Percentiles rank a stretch among this genome's conserved stretches.
These are phyloP conservation scores for Pholiota adiposa DNA, from an alignment of 1,284 basidiomycete species.

Conservation along the genomic window DNA sequence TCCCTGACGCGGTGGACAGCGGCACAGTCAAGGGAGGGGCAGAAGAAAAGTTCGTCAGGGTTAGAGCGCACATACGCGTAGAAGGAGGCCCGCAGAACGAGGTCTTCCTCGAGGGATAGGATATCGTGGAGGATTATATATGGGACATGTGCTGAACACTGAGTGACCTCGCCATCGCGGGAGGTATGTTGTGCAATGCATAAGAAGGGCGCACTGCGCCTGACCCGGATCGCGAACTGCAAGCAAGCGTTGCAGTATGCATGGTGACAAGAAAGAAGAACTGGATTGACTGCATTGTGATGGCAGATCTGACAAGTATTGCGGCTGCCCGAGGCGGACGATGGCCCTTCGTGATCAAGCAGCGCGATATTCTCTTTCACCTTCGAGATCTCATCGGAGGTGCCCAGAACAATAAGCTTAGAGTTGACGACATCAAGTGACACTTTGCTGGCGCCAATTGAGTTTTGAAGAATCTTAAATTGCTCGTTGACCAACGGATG, in stretches of 20 bases:
- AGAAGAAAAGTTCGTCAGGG: slow-evolving; percentile 48
- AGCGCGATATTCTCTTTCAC: slow-evolving; percentile 16
- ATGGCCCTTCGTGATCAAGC: slow-evolving; percentile 6
- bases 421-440: slow-evolving; percentile 38
- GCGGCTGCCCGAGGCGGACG: slow-evolving; percentile 2
- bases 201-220: slow-evolving; percentile 29
- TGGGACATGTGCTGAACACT: slow-evolving; percentile 39
- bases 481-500: slow-evolving; percentile 41
- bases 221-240: slow-evolving; percentile 38
- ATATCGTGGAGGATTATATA: slow-evolving; percentile 42
- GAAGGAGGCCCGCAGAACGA: slow-evolving; percentile 43
- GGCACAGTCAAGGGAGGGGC: slow-evolving; percentile 45
- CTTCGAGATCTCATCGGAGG: slow-evolving; percentile 20
- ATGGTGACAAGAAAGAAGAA: slow-evolving; percentile 50
- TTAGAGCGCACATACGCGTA: slow-evolving; percentile 42
- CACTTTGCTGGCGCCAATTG: slow-evolving; percentile 41
- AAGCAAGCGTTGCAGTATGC: slow-evolving; percentile 55
- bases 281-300: slow-evolving; percentile 38
- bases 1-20: slow-evolving; percentile 39
- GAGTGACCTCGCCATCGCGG: slow-evolving; percentile 16
- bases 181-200: slow-evolving; percentile 39
- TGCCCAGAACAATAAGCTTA: slow-evolving; percentile 26
- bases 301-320: slow-evolving; percentile 47
- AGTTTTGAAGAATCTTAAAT: slow-evolving; percentile 36
- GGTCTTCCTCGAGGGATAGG: slow-evolving; percentile 42